Conservation (phyloP, 2,329 filamentous ascomycete species). For the Fusarium albosuccineum region DNA sequence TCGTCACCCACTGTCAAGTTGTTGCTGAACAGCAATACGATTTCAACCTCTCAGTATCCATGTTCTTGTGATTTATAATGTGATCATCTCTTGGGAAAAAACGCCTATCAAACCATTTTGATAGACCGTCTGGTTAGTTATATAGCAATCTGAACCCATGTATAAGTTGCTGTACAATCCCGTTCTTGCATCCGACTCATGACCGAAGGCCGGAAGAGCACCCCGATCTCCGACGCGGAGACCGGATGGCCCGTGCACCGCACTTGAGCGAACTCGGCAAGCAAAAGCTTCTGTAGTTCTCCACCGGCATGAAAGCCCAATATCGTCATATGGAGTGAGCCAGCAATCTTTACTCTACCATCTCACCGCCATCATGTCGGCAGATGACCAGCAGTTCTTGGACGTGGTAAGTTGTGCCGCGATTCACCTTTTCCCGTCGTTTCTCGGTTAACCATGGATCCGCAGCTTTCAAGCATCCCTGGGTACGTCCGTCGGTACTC, state of each 20-base stretch:
- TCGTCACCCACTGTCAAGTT: too few species aligned
- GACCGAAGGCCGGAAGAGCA: conserved; percentile 22
- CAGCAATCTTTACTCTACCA: conserved; percentile 42
- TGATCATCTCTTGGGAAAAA: too few species aligned
- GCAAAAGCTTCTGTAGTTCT: conserved; percentile 42
- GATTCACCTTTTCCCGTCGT: neutral
- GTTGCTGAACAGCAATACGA: too few species aligned
- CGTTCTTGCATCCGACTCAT: neutral
- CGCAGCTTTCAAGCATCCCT: conserved; percentile 65
- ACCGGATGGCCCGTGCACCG: conserved; percentile 41
- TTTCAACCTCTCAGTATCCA: too few species aligned
- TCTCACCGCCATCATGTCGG: conserved; percentile 71
- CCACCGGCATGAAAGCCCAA: conserved; percentile 45
- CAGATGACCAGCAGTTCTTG: conserved; percentile 82
- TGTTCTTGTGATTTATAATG: too few species aligned
- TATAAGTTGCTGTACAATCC: too few species aligned
- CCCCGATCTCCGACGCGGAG: conserved; percentile 39
- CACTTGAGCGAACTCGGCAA: conserved; percentile 41
- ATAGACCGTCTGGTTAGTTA: too few species aligned
- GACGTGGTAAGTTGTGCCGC: conserved; percentile 72
- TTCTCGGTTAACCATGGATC: conserved; percentile 21
- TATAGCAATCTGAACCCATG: too few species aligned
- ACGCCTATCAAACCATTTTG: too few species aligned
- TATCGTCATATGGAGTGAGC: conserved; percentile 48
- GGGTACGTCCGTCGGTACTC: conserved; percentile 79